These are phyloP conservation scores for Kodamaea hsintzibuensis DNA, from an alignment of 805 yeast species.

Conservation along the genomic window DNA sequence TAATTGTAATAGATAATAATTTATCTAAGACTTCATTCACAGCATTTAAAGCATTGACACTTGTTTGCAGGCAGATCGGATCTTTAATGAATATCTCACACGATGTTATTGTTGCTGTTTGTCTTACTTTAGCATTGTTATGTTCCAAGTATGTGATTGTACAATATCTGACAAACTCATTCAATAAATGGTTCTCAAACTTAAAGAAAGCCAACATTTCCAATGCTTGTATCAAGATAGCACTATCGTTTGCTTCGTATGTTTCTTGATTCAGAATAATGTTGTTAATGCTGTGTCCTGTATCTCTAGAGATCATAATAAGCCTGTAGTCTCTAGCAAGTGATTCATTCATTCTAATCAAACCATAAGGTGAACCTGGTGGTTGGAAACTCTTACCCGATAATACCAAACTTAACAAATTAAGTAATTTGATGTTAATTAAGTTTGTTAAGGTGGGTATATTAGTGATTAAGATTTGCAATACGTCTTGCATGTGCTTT, in stretches of 20 bases:
- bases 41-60: constrained; percentile 76
- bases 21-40: constrained; percentile 84
- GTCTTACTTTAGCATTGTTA: constrained; percentile 74
- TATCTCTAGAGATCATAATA: constrained; percentile 69
- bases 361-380: constrained; percentile 82
- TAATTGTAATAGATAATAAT: constrained; percentile 76
- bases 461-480: constrained; percentile 63
- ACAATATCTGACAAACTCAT: constrained; percentile 85
- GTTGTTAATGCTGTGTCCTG: constrained; percentile 43
- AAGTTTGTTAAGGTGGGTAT: constrained; percentile 79
- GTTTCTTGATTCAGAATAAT: constrained; percentile 31
- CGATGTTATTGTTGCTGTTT: constrained; percentile 82
- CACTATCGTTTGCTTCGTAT: constrained; percentile 39
- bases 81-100: constrained; percentile 74
- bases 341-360: constrained; percentile 57
- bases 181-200: constrained; percentile 72
- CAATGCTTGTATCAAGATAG: constrained; percentile 72
- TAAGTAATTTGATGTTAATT: constrained; percentile 70
- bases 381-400: constrained; percentile 80
- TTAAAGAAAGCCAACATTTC: constrained; percentile 73
- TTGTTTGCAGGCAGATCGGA: constrained; percentile 80
- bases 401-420: constrained; percentile 68
- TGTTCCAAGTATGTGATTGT: constrained; percentile 84
- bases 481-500: constrained; percentile 76
- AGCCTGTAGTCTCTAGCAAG: constrained; percentile 79